Base-by-base conservation (phyloP, 1,139 yeast species). In the Magnusiomyces fungicola region DNA sequence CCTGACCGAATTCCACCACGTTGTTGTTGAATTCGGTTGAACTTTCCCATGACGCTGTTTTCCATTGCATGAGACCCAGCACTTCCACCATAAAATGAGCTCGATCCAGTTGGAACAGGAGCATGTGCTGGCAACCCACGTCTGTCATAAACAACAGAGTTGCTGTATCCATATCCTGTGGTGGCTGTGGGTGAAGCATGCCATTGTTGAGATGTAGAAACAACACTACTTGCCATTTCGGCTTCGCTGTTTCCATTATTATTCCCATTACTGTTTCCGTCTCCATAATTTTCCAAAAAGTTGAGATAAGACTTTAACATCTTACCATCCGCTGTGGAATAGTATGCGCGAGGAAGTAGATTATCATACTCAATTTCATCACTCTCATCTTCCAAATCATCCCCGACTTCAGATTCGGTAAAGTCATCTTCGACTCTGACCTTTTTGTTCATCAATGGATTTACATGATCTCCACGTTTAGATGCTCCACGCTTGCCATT, bases 271-370 rank as follows among this genome's bases (percentile, higher is more conserved):
- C 43, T 45, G n/a, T 42, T 39, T 14, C 47, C 51, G 14, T 73
- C 72, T 24, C 83, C 89, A 64, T 89, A 89, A 56, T 87, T 85
- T 60, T 89, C 96, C 58, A 89, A 69, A 63, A 90, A 90, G 64
- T 88, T 81, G 70, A 88, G 72, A 63, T 88, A 90, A 1, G 96
- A 86, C 61, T 88, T 88, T 63, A 87, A 79, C 97, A 90, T 90
- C 64, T 90, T 90, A 53, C 88, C 95, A 58, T 87, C 90, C 34
- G 81, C 80, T 16, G 78, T 69, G 37, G 73, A 72, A 48, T 72
- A 73, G 50, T 74, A 75, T 29, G 69, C 70, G n/a, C 67, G 72
- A 10, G 49, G 22, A 14, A 50, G 33, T n/a, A 32, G 36, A 5
- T 14, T 12, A 27, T 33, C 37, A 7, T 33, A 6, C 7, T 24